These are phyloP conservation scores for Candida cerambycidarum DNA, from an alignment of 805 yeast species.

Conservation along the genomic window DNA sequence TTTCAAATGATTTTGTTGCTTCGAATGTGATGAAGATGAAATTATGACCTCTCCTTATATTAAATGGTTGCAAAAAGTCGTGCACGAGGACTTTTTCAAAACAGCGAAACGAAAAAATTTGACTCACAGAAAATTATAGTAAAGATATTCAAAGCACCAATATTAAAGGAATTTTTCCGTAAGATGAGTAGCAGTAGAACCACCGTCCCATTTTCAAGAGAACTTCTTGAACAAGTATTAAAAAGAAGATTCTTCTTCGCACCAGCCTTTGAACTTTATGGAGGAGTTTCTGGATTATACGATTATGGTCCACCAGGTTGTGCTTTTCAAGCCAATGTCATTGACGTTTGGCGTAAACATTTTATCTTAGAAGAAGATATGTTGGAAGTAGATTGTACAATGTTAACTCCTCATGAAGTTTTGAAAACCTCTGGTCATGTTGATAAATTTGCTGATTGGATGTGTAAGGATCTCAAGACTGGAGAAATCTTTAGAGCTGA, in stretches of 20 bases:
- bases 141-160: slow-evolving; percentile 6
- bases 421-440: slow-evolving; percentile 99
- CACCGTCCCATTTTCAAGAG: slow-evolving; percentile 67
- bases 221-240: slow-evolving; percentile 81
- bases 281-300: slow-evolving; percentile 96
- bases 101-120: slow-evolving; percentile 7
- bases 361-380: slow-evolving; percentile 96
- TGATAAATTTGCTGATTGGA: slow-evolving; percentile 98
- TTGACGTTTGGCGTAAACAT: slow-evolving; percentile 97
- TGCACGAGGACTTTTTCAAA: background rate
- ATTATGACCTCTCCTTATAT: too few species aligned
- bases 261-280: slow-evolving; percentile 95
- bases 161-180: slow-evolving; percentile 5
- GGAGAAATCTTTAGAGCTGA: slow-evolving; percentile 99
- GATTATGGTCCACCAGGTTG: slow-evolving; percentile 99
- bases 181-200: slow-evolving; percentile 12
- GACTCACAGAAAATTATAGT: slow-evolving; percentile 6
- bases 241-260: slow-evolving; percentile 97
- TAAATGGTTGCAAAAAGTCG: slow-evolving; percentile 5
- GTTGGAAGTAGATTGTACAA: slow-evolving; percentile 97
- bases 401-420: slow-evolving; percentile 97
- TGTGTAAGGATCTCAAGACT: slow-evolving; percentile 92
- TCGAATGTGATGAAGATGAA: too few species aligned
- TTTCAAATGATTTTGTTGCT: too few species aligned
- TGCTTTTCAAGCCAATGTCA: slow-evolving; percentile 92